A percentile compares a stretch with the other conserved stretches of the same genome.
Evolutionary conservation across 352 stramenopile genomes (phyloP).

Genomic region (Pythium brassicae): DNA sequence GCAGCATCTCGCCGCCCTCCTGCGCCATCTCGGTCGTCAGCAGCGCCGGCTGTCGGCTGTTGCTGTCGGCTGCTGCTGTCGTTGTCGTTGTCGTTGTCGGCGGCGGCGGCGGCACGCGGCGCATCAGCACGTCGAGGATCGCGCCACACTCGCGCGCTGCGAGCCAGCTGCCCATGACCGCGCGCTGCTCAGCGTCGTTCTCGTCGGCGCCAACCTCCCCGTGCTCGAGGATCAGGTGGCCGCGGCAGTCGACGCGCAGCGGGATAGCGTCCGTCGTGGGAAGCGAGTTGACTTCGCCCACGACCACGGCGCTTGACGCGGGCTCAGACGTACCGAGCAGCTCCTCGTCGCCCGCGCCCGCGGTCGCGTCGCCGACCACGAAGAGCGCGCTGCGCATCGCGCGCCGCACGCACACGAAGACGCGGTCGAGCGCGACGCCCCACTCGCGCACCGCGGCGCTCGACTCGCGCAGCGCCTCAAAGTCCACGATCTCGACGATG

Average conservation of each 20-base stretch:
- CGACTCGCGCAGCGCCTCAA: conserved; percentile 21
- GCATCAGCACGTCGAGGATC: conserved; percentile 77
- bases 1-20: conserved; percentile 59
- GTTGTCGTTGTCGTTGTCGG: conserved; percentile 6
- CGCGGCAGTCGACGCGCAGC: conserved; percentile 71
- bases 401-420: conserved; percentile 52
- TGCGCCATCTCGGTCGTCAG: conserved; percentile 52
- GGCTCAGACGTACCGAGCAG: conserved; percentile 35
- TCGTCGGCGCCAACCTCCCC: conserved; percentile 32
- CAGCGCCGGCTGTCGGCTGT: conserved; percentile 17
- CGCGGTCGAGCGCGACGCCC: conserved; percentile 32
- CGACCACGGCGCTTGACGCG: conserved; percentile 52
- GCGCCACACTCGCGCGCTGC: conserved; percentile 76
- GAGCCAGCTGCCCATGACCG: conserved; percentile 85
- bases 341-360: conserved; percentile 52
- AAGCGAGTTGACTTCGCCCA: conserved; percentile 61
- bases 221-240: conserved; percentile 70
- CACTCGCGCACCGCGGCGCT: conserved; percentile 22
- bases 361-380: conserved; percentile 75
- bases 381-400: conserved; percentile 62
- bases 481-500: conserved; percentile 60
- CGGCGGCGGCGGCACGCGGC: conserved; percentile 41
- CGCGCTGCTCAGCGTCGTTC: conserved; percentile 60
- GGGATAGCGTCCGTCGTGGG: conserved; percentile 44
- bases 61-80: too few relatives aligned